Evolutionary conservation across 2,329 filamentous ascomycete genomes (phyloP).

Genomic region (Myriosclerotinia scirpicola): DNA sequence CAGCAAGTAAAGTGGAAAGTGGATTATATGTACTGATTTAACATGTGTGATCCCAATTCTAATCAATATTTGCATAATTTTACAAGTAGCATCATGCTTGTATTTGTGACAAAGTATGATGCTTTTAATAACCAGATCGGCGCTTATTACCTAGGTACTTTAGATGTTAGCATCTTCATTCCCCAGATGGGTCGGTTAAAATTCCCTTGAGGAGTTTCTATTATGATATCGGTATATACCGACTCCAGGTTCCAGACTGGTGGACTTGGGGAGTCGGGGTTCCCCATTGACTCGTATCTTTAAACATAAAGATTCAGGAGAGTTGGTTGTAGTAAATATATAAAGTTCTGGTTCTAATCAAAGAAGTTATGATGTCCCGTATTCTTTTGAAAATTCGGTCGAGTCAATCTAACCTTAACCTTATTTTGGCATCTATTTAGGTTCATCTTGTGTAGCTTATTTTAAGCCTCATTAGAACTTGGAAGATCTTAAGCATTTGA

Average conservation of each 20-base stretch:
- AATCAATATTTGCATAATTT: neutral
- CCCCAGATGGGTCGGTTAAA: neutral
- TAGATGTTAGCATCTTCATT: neutral
- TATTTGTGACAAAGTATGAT: neutral
- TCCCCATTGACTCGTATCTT: neutral
- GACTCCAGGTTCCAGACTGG: too few species aligned
- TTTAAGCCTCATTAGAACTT: too few species aligned
- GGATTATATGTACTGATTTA: too few species aligned
- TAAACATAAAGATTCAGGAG: neutral
- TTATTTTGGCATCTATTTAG: too few species aligned
- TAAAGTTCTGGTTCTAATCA: neutral
- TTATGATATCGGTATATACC: neutral
- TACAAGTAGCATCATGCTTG: slow-evolving; percentile 4
- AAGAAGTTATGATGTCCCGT: neutral
- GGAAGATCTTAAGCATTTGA: too few species aligned
- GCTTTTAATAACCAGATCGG: neutral
- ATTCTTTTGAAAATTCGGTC: too few species aligned
- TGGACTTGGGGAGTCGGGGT: too few species aligned
- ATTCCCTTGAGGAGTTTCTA: neutral
- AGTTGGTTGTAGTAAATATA: neutral
- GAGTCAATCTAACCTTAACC: too few species aligned
- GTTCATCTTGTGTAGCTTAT: too few species aligned
- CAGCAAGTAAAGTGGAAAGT: too few species aligned
- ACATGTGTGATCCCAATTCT: neutral
- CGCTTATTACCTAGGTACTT: neutral